Conservation (phyloP, 805 yeast genomes). For the Wickerhamomyces silvicola region DNA sequence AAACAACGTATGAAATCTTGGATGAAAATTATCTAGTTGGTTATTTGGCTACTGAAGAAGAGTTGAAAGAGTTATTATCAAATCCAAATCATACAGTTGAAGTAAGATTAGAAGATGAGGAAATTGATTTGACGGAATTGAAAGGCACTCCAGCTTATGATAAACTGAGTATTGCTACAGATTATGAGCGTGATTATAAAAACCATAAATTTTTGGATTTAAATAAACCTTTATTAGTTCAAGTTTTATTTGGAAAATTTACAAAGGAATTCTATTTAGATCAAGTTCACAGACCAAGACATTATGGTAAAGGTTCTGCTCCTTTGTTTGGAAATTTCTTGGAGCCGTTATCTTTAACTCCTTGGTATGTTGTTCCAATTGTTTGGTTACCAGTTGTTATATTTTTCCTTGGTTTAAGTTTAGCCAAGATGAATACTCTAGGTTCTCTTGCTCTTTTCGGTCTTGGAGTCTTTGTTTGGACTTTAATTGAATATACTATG, state of each 20-base stretch:
- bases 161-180: conserved; percentile 71
- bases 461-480: conserved; percentile 89
- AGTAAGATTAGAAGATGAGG: conserved; percentile 39
- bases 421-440: conserved; percentile 36
- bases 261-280: conserved; percentile 86
- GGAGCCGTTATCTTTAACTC: conserved; percentile 85
- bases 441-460: conserved; percentile 53
- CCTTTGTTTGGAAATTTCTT: conserved; percentile 91
- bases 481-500: conserved; percentile 77
- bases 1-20: conserved; percentile 78
- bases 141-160: conserved; percentile 70
- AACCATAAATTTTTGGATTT: conserved; percentile 86
- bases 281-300: conserved; percentile 97
- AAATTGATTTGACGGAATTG: conserved; percentile 45
- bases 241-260: conserved; percentile 71
- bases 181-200: conserved; percentile 58
- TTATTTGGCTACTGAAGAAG: conserved; percentile 73
- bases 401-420: conserved; percentile 55
- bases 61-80: conserved; percentile 62
- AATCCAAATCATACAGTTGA: conserved; percentile 56
- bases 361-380: conserved; percentile 90
- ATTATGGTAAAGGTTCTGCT: conserved; percentile 95
- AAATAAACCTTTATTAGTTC: conserved; percentile 71
- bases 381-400: conserved; percentile 83
- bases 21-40: conserved; percentile 79